Evolutionary conservation across 768 basidiomycete genomes (phyloP), one percentile per base, ranked within the genome.

Genomic region (Boletus vermiculosoides): DNA sequence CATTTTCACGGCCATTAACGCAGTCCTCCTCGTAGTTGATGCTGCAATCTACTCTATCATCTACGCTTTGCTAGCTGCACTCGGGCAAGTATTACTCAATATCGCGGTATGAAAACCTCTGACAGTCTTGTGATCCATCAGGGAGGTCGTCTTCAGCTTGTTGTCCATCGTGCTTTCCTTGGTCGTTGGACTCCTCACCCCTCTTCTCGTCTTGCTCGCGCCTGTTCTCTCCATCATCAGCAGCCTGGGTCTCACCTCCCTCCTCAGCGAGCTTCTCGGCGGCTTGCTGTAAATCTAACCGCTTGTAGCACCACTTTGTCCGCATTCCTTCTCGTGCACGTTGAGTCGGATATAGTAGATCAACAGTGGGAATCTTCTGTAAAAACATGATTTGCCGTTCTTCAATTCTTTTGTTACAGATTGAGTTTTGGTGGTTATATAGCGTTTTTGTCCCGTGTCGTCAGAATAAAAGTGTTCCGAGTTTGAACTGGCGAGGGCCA

Each of bases 11-110:
- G 52, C 57, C 16, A 0, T 22, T 2, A 25, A 9, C 7, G 58
- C 55, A 11, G 55, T 56, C 25, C 61, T 63, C 9, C 31, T 25
- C 18, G 55, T 63, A 5, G 61, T 60, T n/a, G 45, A 63, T 28
- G 0, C 12, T 6, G 15, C 46, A 2, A 50, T 63, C 44, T 34
- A 37, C 12, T 13, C 45, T 22, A 0, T 52, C 33, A 44, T 59
- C 30, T 37, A 15, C 10, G 4, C 10, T 4, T 45, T 63, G 28
- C 13, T 45, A 13, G 9, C 31, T 25, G 10, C 25, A 22, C 57
- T 63, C 34, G 52, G 50, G 61, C 40, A 31, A 40, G 55, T 55
- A 46, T 22, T 16, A 18, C 18, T 41, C 22, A 2, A 16, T 16
- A 11, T 9, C 36, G 5, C 11, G 2, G 7, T n/a, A 7, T 0